Evolutionary conservation across 2,329 filamentous ascomycete species (phyloP).

Genomic region (Fusarium sp.): DNA sequence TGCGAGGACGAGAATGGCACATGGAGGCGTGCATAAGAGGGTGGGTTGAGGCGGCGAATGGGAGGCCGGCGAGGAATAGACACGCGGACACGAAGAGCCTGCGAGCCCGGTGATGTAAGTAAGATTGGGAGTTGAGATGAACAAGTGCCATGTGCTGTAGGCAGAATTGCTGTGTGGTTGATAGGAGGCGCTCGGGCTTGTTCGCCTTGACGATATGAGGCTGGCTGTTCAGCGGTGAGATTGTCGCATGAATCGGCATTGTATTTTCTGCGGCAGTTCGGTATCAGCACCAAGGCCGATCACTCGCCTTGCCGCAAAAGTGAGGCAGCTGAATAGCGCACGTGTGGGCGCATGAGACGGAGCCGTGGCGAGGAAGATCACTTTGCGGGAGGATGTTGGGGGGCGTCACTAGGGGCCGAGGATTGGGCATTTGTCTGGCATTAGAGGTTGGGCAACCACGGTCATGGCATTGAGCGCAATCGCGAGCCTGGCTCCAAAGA

Average conservation of each 20-base stretch:
- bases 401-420: neutral
- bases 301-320: neutral
- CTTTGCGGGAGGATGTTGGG: neutral
- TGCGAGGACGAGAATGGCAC: constrained; percentile 12
- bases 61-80: constrained; percentile 6
- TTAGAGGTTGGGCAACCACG: constrained; percentile 4
- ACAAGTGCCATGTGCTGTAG: constrained; percentile 29
- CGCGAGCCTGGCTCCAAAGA: constrained; percentile 10
- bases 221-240: constrained; percentile 14
- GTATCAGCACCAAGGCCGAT: neutral
- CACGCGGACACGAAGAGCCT: constrained; percentile 16
- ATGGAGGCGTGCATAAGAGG: constrained; percentile 23
- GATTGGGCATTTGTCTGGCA: constrained; percentile 7
- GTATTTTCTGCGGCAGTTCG: neutral
- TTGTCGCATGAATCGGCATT: constrained; percentile 3
- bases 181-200: constrained; percentile 8
- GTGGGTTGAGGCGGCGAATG: constrained; percentile 25
- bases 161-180: constrained; percentile 16
- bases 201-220: constrained; percentile 6
- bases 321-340: constrained; percentile 18
- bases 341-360: constrained; percentile 16
- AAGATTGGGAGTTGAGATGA: constrained; percentile 18
- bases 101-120: constrained; percentile 9
- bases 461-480: constrained; percentile 16
- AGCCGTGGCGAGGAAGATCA: constrained; percentile 17